Base-by-base conservation (phyloP, 2,329 filamentous ascomycete genomes). In the Aureobasidium uvarum region DNA sequence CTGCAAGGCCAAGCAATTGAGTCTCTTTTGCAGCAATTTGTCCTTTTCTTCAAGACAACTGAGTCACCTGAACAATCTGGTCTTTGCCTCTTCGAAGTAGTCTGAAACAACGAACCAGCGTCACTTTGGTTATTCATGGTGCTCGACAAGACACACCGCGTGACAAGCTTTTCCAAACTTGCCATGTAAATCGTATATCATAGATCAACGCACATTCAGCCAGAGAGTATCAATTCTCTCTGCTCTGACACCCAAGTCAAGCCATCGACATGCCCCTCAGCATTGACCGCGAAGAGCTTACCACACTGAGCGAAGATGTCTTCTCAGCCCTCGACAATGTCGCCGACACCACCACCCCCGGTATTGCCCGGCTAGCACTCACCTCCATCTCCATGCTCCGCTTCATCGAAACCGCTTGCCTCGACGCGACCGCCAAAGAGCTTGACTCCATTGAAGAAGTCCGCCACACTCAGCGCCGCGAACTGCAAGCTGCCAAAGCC, bases 371-470 rank as follows among this genome's bases (percentile, higher is more conserved):
- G 14, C 41, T 59, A 16, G 55, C 55, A 16, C 41, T 59, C 28
- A 46, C 56, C 28, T 46, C 56, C n/a, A 46, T 59, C 28, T 46
- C 56, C 11, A 59, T 59, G 56, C 28, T 59, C 5, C 41, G 41
- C 41, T 59, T 46, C 41, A 18, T 59, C 41, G 56, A 59, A 28
- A 46, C 28, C 3, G n/a, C 39, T 4, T 11, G 46, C 18, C 2
- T 38, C 13, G 13, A 59, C 10, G 28, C 46, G 8, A n/a, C 41
- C 14, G 33, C 41, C 41, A 38, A 25, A 16, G 56, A 59, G 4
- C 41, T 59, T n/a, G 43, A 46, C 18, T 18, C 18, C 7, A 48
- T 59, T 10, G 28, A 59, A 36, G 43, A 59, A 23, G 8, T 48
- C 2, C 45, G 56, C 13, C 18, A n/a, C 18, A 2, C 16, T 1